Evolutionary conservation across 2,329 filamentous ascomycete genomes (phyloP), one percentile per base, ranked within the genome.

Genomic region (Alternaria panax): DNA sequence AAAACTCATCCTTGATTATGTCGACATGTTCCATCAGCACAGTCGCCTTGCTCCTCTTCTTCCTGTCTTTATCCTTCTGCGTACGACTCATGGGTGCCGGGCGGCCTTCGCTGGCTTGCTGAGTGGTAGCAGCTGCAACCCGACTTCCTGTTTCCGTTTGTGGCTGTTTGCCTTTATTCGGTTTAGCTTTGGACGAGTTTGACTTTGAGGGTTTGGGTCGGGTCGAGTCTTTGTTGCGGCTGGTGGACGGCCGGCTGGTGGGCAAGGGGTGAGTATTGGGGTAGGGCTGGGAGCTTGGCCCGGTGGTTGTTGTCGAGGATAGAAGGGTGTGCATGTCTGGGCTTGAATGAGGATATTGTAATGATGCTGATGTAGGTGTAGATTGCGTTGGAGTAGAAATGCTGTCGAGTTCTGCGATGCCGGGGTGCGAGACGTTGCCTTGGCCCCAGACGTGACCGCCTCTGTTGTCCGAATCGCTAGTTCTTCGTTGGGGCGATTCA

Each of bases 1-100:
- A 99, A 75, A 99, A 99, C 4, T 92, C 91, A 78, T 98, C 92
- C 70, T 91, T 93, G 79, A 99, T 98, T 70, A 99, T 91, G 80
- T 99, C 95, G 60, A 95, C 80, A 81, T 98, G 93, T 73, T 93
- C 89, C 36, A 96, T 84, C 34, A 92, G 86, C 45, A 99, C 88
- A 51, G 85, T 85, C 1, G 93, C 93, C 78, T 97, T 97, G 59
- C 86, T 85, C 54, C 90, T 86, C 63, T 88, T 85, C 81, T 97
- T 98, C 74, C 85, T 89, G 64, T 96, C 88, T 69, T 91, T 96
- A 58, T 97, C 92, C 20, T 84, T 81, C 72, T 96, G 92, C n/a
- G 90, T 91, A 73, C 90, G 94, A 42, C 91, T 93, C 64, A 89
- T 82, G 42, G 84, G 80, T 22, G 80, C 52, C 6, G 69, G 65